Conservation (phyloP, 1,284 basidiomycete species). For the Cryptococcus sp. region DNA sequence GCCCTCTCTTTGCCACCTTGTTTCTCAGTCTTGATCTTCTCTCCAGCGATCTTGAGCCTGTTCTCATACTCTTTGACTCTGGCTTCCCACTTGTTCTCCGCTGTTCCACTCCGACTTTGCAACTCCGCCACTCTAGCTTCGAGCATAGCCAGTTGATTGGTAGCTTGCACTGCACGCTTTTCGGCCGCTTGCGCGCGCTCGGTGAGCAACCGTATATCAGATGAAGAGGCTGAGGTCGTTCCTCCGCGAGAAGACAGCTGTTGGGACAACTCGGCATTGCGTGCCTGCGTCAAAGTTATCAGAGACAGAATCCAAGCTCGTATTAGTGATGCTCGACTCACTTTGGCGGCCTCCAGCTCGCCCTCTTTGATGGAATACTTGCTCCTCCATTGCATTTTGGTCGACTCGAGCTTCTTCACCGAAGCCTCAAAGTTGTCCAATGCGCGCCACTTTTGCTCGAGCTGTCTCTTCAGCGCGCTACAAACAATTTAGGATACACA, state of each 20-base stretch:
- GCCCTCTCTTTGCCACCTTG: conserved; percentile 87
- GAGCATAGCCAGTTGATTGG: conserved; percentile 75
- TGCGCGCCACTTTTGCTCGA: conserved; percentile 86
- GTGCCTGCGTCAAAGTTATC: conserved; percentile 57
- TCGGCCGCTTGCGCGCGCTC: conserved; percentile 78
- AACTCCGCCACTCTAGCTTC: conserved; percentile 78
- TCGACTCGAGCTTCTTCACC: conserved; percentile 79
- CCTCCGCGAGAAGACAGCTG: conserved; percentile 67
- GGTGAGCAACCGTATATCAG: conserved; percentile 64
- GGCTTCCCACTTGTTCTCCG: conserved; percentile 87
- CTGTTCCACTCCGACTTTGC: conserved; percentile 66
- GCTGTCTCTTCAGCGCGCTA: conserved; percentile 77
- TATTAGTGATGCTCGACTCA: conserved; percentile 39
- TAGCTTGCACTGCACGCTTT: conserved; percentile 72
- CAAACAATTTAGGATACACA: neutral
- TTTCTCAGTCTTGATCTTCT: conserved; percentile 90
- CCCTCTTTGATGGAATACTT: conserved; percentile 80
- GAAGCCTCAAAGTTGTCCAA: conserved; percentile 90
- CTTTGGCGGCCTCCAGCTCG: conserved; percentile 83
- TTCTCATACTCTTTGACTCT: conserved; percentile 88
- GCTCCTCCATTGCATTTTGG: conserved; percentile 81
- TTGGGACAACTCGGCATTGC: conserved; percentile 71
- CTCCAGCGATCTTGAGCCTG: conserved; percentile 79
- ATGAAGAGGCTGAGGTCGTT: conserved; percentile 60
- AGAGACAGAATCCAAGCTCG: no score